Percentiles rank a stretch among this genome's conserved stretches.
These are phyloP conservation scores for Candida smagusa DNA, from an alignment of 1,139 yeast species.

Conservation along the genomic window DNA sequence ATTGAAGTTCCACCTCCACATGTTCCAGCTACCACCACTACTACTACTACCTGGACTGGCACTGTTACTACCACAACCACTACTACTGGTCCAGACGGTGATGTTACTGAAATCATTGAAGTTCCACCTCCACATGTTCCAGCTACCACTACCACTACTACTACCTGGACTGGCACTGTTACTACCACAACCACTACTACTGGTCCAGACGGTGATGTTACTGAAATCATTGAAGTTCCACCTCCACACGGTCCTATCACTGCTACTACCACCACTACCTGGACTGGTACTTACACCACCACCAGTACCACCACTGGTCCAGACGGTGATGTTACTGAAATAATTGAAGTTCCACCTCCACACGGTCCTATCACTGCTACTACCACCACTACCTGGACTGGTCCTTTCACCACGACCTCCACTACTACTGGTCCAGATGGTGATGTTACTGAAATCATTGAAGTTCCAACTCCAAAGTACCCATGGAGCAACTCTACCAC, in stretches of 20 bases:
- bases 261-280: background rate
- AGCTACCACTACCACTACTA: constrained; percentile 5
- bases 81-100: constrained; percentile 8
- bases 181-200: too few relatives aligned
- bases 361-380: too few relatives aligned
- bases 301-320: constrained; percentile 8
- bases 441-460: constrained; percentile 11
- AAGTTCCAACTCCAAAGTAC: constrained; percentile 11
- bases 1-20: constrained; percentile 2
- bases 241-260: too few relatives aligned
- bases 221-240: constrained; percentile 14
- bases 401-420: constrained; percentile 4
- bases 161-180: constrained; percentile 10
- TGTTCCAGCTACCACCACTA: constrained; percentile 1
- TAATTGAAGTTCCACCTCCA: constrained; percentile 13
- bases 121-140: constrained; percentile 13
- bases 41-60: constrained; percentile 1
- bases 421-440: constrained; percentile 9
- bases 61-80: constrained; percentile 6
- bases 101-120: constrained; percentile 14
- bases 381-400: too few relatives aligned
- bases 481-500: too few relatives aligned
- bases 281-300: constrained; percentile 5
- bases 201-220: constrained; percentile 12
- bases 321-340: constrained; percentile 11